These are phyloP conservation scores for Mycosarcoma mackinlayi DNA, from an alignment of 1,284 basidiomycete species.

Conservation along the genomic window DNA sequence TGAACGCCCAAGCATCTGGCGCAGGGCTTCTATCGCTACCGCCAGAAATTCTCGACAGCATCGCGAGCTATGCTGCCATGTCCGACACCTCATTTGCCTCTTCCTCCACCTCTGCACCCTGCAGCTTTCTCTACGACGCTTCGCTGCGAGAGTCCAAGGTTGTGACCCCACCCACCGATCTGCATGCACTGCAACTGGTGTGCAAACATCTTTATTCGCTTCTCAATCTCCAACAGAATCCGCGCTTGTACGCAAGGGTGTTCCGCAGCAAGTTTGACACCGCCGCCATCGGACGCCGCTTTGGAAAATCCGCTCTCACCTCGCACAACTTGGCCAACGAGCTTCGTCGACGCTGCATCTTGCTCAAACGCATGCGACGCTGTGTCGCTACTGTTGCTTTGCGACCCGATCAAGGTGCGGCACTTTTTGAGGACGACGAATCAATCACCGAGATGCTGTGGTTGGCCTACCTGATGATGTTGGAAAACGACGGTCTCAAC, in stretches of 20 bases:
- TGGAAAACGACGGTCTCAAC: conserved; percentile 62
- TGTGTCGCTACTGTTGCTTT: conserved; percentile 17
- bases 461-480: conserved; percentile 60
- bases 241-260: conserved; percentile 58
- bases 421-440: conserved; percentile 11
- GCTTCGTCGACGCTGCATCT: conserved; percentile 45
- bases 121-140: conserved; percentile 38
- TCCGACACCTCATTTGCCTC: conserved; percentile 26
- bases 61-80: conserved; percentile 48
- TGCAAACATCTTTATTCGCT: conserved; percentile 47
- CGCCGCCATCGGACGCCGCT: conserved; percentile 55
- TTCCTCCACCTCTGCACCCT: conserved; percentile 25
- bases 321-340: conserved; percentile 49
- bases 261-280: conserved; percentile 62
- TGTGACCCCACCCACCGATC: conserved; percentile 49
- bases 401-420: not conserved
- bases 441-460: conserved; percentile 59
- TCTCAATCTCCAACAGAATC: conserved; percentile 51
- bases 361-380: conserved; percentile 55
- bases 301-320: conserved; percentile 42
- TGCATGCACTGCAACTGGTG: conserved; percentile 49
- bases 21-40: conserved; percentile 42
- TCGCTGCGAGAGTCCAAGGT: conserved; percentile 21
- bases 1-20: conserved; percentile 14
- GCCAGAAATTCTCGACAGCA: conserved; percentile 56